Base-by-base conservation (phyloP, 805 yeast species). In the Grigorovia jiainica region DNA sequence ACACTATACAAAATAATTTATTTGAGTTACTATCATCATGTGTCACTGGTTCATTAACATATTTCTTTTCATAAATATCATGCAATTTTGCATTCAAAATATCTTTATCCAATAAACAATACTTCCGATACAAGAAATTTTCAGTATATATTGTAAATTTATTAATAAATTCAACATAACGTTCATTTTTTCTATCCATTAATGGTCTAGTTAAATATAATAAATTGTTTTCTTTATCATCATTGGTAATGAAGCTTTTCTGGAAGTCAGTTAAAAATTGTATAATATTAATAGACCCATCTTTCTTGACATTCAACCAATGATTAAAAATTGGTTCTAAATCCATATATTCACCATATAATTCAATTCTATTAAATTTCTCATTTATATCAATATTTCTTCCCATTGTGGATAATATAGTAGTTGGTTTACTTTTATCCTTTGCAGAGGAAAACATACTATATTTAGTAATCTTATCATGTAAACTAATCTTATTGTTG, bases 261-360 rank as follows among this genome's bases (percentile, higher is more conserved):
- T 71, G 67, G 47, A 79, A 68, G 4, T 55, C 49, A 19, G 59
- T 63, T 24, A 84, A 53, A 53, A 74, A 85, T 45, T 73, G 72
- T 8, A 68, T 52, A 48, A 82, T 79, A 4, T 69, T 54, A 25
- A 64, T 52, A 9, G 70, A 60, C 1, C 61, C 47, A 17, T 56
- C 54, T 33, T 55, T 55, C 1, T 63, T 53, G 6, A 76, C 61
- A 41, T 73, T 70, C 31, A 79, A 55, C 76, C 80, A 82, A 24
- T 51, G 49, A 24, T 72, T 74, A 58, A 78, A 81, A 38, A 70
- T 64, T 4, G 55, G 55, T 3, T 66, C 54, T 41, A 86, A 63
- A 46, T 86, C 90, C 16, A 87, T 48, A 47, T 58, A 75, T 46
- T 71, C 72, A 0, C 95, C 95, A 53, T 70, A 73, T 27, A 61